phyloP scores from a whole-genome alignment of 176 grass and related monocot genomes.

The Leersia perrieri region DNA sequence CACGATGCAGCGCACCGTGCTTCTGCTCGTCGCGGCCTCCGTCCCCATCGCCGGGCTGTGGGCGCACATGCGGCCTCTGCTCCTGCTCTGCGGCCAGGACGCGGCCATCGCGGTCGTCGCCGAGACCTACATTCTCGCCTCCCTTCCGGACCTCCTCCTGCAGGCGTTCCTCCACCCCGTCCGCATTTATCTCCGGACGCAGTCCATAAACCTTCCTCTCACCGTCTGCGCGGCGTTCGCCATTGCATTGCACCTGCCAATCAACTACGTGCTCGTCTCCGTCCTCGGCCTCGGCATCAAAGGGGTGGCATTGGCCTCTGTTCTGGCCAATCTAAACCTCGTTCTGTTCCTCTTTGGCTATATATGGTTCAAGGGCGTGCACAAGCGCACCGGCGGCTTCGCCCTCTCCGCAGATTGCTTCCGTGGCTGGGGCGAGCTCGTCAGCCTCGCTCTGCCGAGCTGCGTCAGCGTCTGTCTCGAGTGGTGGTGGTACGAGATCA shows the following conservation, averaged over 20 bases:
- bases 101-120: constrained; percentile 54
- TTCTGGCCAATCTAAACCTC: constrained; percentile 67
- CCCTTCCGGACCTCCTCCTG: constrained; percentile 70
- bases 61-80: constrained; percentile 64
- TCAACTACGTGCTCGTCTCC: constrained; percentile 78
- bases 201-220: constrained; percentile 76
- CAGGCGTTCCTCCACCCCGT: constrained; percentile 74
- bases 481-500: constrained; percentile 99
- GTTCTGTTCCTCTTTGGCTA: constrained; percentile 69
- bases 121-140: constrained; percentile 79
- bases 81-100: constrained; percentile 82
- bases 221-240: constrained; percentile 68
- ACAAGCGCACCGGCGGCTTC: constrained; percentile 56
- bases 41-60: constrained; percentile 58
- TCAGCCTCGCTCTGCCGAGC: constrained; percentile 66
- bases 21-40: constrained; percentile 62
- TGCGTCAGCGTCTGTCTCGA: constrained; percentile 91
- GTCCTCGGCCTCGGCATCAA: constrained; percentile 56
- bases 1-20: constrained; percentile 64
- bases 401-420: constrained; percentile 58
- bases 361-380: constrained; percentile 47
- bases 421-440: constrained; percentile 63
- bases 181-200: constrained; percentile 74
- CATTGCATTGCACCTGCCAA: constrained; percentile 71
- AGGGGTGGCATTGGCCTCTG: constrained; percentile 70